Conservation (phyloP, 495 filamentous ascomycete species). For the Copromyces sp. region DNA sequence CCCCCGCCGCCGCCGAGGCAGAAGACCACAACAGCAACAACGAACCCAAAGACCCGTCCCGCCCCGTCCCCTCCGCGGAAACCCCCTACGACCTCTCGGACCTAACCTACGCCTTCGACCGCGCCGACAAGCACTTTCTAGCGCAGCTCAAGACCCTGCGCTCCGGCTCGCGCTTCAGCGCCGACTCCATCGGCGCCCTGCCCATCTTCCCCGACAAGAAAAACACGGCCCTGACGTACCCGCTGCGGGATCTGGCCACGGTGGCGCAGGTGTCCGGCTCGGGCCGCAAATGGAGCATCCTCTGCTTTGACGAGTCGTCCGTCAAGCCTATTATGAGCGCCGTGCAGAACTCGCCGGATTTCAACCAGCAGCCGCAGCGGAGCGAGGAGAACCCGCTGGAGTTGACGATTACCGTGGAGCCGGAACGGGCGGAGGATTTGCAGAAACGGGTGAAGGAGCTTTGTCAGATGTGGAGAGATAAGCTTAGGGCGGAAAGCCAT, state of each 20-base stretch:
- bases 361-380: constrained; percentile 65
- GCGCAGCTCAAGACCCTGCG: constrained; percentile 52
- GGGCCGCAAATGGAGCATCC: constrained; percentile 53
- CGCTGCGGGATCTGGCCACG: constrained; percentile 64
- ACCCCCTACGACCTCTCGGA: constrained; percentile 62
- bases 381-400: constrained; percentile 59
- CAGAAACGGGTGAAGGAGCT: constrained; percentile 41
- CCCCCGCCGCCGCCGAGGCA: not conserved
- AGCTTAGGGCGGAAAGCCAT: constrained; percentile 42
- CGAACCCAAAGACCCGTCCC: constrained; percentile 6
- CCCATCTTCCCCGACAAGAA: constrained; percentile 50
- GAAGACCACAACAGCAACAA: not conserved
- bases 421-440: constrained; percentile 51
- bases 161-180: constrained; percentile 54
- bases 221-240: constrained; percentile 29
- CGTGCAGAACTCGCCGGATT: constrained; percentile 49
- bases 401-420: constrained; percentile 61
- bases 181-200: constrained; percentile 53
- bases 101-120: constrained; percentile 49
- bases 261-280: constrained; percentile 63
- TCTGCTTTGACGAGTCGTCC: constrained; percentile 46
- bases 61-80: constrained; percentile 20
- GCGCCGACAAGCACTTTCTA: constrained; percentile 45
- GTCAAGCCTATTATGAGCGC: constrained; percentile 64
- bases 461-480: constrained; percentile 53